These are phyloP conservation scores for Scheffersomyces amazonensis DNA, from an alignment of 805 yeast species.

Conservation along the genomic window DNA sequence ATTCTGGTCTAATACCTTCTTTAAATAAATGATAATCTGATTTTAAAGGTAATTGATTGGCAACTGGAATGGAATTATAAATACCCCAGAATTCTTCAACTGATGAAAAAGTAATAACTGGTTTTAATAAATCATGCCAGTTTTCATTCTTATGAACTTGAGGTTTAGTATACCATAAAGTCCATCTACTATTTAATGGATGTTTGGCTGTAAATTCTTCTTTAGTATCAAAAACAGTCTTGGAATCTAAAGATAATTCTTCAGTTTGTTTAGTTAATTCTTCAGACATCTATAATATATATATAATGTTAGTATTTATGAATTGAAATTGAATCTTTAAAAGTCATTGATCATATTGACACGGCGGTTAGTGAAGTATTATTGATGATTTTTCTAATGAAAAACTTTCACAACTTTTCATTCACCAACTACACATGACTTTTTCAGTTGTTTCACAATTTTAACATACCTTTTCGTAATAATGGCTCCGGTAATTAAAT, in stretches of 20 bases:
- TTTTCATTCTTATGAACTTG: slow-evolving; percentile 72
- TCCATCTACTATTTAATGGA: slow-evolving; percentile 89
- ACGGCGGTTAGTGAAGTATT: too few relatives aligned
- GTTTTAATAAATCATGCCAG: slow-evolving; percentile 91
- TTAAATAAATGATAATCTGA: slow-evolving; percentile 95
- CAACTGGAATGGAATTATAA: slow-evolving; percentile 88
- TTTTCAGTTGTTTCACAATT: too few relatives aligned
- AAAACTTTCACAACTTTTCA: too few relatives aligned
- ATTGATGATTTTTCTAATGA: too few relatives aligned
- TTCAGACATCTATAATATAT: slow-evolving; percentile 33
- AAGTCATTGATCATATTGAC: too few relatives aligned
- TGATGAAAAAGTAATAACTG: slow-evolving; percentile 87
- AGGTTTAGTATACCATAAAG: slow-evolving; percentile 97
- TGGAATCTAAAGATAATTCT: slow-evolving; percentile 34
- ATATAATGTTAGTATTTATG: too few relatives aligned
- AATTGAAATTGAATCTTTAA: too few relatives aligned
- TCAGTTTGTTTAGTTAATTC: slow-evolving; percentile 44
- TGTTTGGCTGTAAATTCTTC: slow-evolving; percentile 76
- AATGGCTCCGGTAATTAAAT: too few relatives aligned
- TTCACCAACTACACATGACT: too few relatives aligned
- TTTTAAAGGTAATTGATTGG: slow-evolving; percentile 83
- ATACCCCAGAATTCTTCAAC: slow-evolving; percentile 99
- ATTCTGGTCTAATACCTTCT: slow-evolving; percentile 93
- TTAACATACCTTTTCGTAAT: too few relatives aligned
- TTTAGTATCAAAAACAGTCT: slow-evolving; percentile 57